These are phyloP conservation scores for Talaromyces funiculosus DNA, from an alignment of 2,329 filamentous ascomycete genomes.

Conservation along the genomic window DNA sequence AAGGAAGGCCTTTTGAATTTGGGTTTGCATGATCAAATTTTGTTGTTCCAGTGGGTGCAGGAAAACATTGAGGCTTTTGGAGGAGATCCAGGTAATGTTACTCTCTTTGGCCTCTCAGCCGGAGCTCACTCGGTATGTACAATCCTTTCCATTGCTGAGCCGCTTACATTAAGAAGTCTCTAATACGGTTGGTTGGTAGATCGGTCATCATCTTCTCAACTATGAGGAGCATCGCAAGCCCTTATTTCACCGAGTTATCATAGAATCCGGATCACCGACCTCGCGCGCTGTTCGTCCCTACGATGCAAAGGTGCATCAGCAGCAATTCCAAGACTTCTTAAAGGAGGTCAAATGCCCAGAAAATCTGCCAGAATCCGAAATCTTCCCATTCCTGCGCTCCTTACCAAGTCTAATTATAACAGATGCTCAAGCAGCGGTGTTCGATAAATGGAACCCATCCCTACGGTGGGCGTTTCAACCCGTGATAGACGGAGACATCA, in stretches of 20 bases:
- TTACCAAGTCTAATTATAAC: conserved; percentile 33
- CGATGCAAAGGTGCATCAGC: conserved; percentile 36
- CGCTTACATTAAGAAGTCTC: neutral
- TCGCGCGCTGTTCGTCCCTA: conserved; percentile 44
- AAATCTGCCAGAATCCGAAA: conserved; percentile 23
- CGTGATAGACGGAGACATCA: conserved; percentile 58
- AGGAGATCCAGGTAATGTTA: conserved; percentile 68
- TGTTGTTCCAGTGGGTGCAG: conserved; percentile 68
- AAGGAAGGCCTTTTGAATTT: conserved; percentile 46
- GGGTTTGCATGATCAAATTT: conserved; percentile 65
- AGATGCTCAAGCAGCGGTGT: conserved; percentile 39
- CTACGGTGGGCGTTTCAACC: conserved; percentile 61
- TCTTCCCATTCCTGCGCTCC: conserved; percentile 40
- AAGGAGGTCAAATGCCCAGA: conserved; percentile 29
- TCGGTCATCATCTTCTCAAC: conserved; percentile 63
- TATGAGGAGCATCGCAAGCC: conserved; percentile 16
- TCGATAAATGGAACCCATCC: conserved; percentile 44
- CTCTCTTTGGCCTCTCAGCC: conserved; percentile 70
- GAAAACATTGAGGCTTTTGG: conserved; percentile 52
- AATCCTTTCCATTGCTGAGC: neutral
- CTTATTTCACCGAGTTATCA: conserved; percentile 43
- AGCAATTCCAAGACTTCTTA: conserved; percentile 43
- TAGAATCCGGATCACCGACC: conserved; percentile 45
- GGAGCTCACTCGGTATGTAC: conserved; percentile 32
- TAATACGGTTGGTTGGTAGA: conserved; percentile 32